Conservation (phyloP, 257 asterid genomes). For the Jacaranda mimosifolia region DNA sequence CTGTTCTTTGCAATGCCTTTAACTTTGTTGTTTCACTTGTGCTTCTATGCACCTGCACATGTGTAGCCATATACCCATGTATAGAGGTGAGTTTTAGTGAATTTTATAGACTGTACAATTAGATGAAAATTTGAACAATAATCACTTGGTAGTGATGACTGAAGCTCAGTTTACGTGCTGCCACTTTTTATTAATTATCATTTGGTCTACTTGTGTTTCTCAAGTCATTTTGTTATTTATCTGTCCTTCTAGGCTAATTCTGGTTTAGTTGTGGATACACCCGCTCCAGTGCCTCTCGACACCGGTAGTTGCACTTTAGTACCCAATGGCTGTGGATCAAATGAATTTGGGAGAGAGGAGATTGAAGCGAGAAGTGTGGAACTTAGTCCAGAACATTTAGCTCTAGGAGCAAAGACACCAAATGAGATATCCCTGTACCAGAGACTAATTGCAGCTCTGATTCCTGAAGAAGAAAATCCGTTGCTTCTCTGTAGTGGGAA, state of each 20-base stretch:
- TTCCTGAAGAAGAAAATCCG: slow-evolving; percentile 75
- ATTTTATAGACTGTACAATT: slow-evolving; percentile 3
- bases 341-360: slow-evolving; percentile 61
- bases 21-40: slow-evolving; percentile 1
- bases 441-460: slow-evolving; percentile 82
- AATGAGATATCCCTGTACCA: slow-evolving; percentile 71
- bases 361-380: slow-evolving; percentile 57
- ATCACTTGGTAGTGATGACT: slow-evolving; percentile 37
- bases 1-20: slow-evolving; percentile 10
- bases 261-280: slow-evolving; percentile 51
- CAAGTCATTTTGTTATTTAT: slow-evolving; percentile 2
- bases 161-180: slow-evolving; percentile 23
- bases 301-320: slow-evolving; percentile 56
- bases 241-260: slow-evolving; percentile 56
- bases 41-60: slow-evolving; percentile 13
- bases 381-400: slow-evolving; percentile 56
- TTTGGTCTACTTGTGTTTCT: slow-evolving; percentile 14
- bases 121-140: slow-evolving; percentile 20
- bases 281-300: slow-evolving; percentile 54
- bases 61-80: neutral
- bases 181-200: slow-evolving; percentile 1
- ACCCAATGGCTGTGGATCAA: slow-evolving; percentile 51
- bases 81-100: slow-evolving; percentile 14
- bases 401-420: slow-evolving; percentile 53
- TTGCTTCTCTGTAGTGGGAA: slow-evolving; percentile 50